These are phyloP conservation scores for Solanum chiquidenum DNA, from an alignment of 257 asterid species.

Conservation along the genomic window DNA sequence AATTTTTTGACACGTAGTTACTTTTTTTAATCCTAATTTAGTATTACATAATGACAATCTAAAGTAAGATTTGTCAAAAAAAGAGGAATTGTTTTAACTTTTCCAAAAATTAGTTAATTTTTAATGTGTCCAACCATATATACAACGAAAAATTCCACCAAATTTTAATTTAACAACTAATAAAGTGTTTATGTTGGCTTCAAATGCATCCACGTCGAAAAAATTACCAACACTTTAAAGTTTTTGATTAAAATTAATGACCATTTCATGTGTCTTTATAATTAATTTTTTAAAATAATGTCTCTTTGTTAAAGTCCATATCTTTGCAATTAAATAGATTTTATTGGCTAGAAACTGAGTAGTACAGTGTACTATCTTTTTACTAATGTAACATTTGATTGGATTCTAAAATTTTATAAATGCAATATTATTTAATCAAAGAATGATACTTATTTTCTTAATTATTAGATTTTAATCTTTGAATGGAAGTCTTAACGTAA, in stretches of 20 bases:
- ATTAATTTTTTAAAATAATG: not conserved
- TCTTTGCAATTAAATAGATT: not conserved
- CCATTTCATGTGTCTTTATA: not conserved
- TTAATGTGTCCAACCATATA: not conserved
- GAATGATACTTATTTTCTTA: not conserved
- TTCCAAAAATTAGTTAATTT: not conserved
- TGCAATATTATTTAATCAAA: no score
- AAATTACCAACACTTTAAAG: not conserved
- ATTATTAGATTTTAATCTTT: not conserved
- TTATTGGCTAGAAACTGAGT: not conserved
- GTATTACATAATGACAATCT: not conserved
- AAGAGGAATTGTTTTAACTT: not conserved
- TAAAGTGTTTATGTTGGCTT: not conserved
- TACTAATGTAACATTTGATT: not conserved
- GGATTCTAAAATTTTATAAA: no score
- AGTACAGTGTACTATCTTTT: not conserved
- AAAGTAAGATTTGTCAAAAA: not conserved
- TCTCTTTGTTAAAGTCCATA: not conserved
- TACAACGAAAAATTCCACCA: not conserved
- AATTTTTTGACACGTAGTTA: not conserved
- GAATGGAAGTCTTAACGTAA: not conserved
- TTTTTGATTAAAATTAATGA: not conserved
- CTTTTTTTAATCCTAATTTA: not conserved
- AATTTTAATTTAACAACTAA: not conserved
- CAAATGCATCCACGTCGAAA: not conserved